Percentiles rank a stretch among this genome's conserved stretches.
Conservation (phyloP, 805 yeast genomes). For the Schizosaccharomyces osmophilus region DNA sequence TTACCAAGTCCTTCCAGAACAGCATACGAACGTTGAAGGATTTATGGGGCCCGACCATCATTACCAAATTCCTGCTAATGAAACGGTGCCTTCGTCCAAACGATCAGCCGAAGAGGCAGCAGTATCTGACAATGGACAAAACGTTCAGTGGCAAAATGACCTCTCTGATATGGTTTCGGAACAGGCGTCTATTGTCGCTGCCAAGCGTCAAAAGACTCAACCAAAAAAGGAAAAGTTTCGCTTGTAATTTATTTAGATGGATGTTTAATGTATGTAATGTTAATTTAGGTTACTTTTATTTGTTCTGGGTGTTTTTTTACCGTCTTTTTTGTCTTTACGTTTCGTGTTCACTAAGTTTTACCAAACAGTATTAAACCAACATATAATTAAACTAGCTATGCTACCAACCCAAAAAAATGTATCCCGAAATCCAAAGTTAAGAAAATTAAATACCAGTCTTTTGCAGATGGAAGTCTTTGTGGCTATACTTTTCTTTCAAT, state of each 20-base stretch:
- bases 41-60: constrained; percentile 1
- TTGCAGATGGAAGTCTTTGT: constrained; percentile 39
- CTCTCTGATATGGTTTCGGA: constrained; percentile 2
- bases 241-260: neutral
- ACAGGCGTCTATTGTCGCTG: neutral
- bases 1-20: constrained; percentile 1
- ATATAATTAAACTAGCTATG: too few relatives aligned
- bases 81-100: neutral
- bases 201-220: neutral
- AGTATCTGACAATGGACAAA: neutral
- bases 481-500: constrained; percentile 77
- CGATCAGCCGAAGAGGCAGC: neutral
- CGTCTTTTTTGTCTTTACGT: too few relatives aligned
- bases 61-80: neutral
- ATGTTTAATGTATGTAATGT: neutral
- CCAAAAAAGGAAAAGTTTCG: constrained; percentile 1
- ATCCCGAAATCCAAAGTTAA: neutral
- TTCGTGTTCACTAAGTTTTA: too few relatives aligned
- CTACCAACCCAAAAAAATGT: too few relatives aligned
- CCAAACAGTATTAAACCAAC: too few relatives aligned
- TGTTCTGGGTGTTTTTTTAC: too few relatives aligned
- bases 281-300: neutral
- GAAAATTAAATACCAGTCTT: neutral
- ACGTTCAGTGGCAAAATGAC: neutral
- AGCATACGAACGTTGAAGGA: neutral